Evolutionary conservation across 208 protist species (phyloP).

Genomic region (Wallacemonas sp.): DNA sequence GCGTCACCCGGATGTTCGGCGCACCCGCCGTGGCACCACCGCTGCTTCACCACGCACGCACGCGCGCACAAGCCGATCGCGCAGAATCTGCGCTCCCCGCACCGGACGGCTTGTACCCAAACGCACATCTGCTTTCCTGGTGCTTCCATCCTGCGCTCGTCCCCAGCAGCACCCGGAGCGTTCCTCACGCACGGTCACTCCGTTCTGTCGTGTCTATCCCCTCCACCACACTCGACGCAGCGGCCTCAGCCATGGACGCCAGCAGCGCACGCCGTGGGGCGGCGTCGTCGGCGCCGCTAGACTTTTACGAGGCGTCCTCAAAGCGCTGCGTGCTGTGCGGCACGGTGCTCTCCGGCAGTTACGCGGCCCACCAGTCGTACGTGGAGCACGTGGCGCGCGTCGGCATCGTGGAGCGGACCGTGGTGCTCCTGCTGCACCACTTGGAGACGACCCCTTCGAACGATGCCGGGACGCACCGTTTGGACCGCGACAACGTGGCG

Average conservation of each 20-base stretch:
- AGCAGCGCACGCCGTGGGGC: no score
- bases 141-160: background rate
- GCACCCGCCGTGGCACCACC: no score
- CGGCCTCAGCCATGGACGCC: background rate
- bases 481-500: constrained; percentile 12
- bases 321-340: constrained; percentile 26
- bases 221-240: background rate
- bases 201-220: background rate
- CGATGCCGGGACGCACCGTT: no score
- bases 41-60: no score
- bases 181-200: background rate
- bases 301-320: constrained; percentile 31
- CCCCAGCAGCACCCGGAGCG: background rate
- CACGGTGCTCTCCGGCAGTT: constrained; percentile 29
- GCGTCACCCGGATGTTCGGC: no score
- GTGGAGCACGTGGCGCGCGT: constrained; percentile 55
- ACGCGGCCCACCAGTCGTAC: constrained; percentile 34
- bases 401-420: constrained; percentile 52
- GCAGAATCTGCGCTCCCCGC: no score
- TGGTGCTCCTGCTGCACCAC: constrained; percentile 41
- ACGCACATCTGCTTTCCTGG: constrained; percentile 18
- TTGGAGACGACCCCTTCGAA: constrained; percentile 14
- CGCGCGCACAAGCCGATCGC: no score
- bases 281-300: background rate
- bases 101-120: background rate